Evolutionary conservation across 192 early-diverging fungal species (phyloP), one percentile per base, ranked within the genome.

Genomic region (Entomortierella lignicola): DNA sequence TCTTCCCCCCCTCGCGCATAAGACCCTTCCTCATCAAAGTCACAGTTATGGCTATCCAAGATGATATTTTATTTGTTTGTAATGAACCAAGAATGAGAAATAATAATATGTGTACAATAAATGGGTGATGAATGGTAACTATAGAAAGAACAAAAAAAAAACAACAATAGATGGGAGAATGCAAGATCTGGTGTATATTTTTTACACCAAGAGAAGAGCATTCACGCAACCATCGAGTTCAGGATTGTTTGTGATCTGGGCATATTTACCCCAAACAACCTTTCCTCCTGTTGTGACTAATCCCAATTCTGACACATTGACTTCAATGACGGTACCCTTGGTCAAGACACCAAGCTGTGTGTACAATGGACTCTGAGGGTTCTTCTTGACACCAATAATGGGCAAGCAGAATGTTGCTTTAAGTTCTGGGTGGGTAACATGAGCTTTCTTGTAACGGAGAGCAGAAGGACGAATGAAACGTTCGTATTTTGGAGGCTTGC

Each of bases 401-500:
- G 97, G 96, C 60, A 99, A 86, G 77, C 91, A 92, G 86, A 99
- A 99, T 0, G 97, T 99, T 17, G 98, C 98, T 71, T 91, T 94
- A 55, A 99, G 90, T 83, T 99, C 98, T 20, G 98, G 98, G 81
- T 99, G 98, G 30, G 98, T 99, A 60, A 99, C 97, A 71, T 98
- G 95, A 42, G 98, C 97, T 83, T 97, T 98, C 82, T 99, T 99
- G 89, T 94, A 98, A 57, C 98, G 93, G 55, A 99, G 85, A 15
- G 94, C 98, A 92, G 96, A 98, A 51, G 97, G 98, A 41, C 98
- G 91, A 72, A 99, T 92, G 75, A 99, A 99, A 43, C 97, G 93
- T 80, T 99, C 98, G 84, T 98, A 98, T 84, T 99, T 99, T 82
- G 97, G 96, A 57, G 97, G 98, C 82, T 98, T 97, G 59, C 98